A percentile compares a stretch with the other conserved stretches of the same genome.
phyloP scores from a whole-genome alignment of 495 filamentous ascomycete species.

The Aspergillus mulundensis region DNA sequence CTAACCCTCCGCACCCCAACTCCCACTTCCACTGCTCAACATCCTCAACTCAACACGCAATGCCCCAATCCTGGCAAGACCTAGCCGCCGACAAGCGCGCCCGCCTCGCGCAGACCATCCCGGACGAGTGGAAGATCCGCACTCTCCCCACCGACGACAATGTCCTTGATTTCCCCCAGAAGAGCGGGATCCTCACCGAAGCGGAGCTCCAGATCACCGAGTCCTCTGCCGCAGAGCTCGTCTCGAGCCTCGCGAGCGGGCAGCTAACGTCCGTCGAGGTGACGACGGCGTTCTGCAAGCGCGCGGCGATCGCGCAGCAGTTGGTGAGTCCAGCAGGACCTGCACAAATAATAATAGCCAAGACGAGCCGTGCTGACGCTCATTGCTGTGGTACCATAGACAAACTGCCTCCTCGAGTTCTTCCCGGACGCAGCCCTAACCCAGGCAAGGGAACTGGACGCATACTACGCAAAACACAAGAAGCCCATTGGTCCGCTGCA shows the following conservation, averaged over 20 bases:
- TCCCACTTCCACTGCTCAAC: too few relatives aligned
- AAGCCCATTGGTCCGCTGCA: slow-evolving; percentile 52
- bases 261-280: slow-evolving; percentile 33
- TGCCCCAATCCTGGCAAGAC: not conserved
- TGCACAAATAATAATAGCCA: too few relatives aligned
- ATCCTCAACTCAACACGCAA: too few relatives aligned
- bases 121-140: slow-evolving; percentile 20
- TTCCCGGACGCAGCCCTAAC: slow-evolving; percentile 52
- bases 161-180: slow-evolving; percentile 33
- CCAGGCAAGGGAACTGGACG: slow-evolving; percentile 55
- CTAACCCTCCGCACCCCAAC: too few relatives aligned
- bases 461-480: slow-evolving; percentile 37
- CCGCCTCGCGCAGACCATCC: slow-evolving; percentile 31
- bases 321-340: too few relatives aligned
- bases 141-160: slow-evolving; percentile 28
- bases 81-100: slow-evolving; percentile 3
- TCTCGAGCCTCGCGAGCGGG: slow-evolving; percentile 30
- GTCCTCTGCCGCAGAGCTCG: slow-evolving; percentile 28
- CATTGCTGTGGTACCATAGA: not conserved
- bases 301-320: slow-evolving; percentile 44
- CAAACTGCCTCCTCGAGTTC: slow-evolving; percentile 51
- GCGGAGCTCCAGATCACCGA: slow-evolving; percentile 39
- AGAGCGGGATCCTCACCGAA: slow-evolving; percentile 25
- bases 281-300: slow-evolving; percentile 41
- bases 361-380: too few relatives aligned